Evolutionary conservation across 164 flowering plant genomes (phyloP).

Genomic region (Tetrastigma voinierianum): DNA sequence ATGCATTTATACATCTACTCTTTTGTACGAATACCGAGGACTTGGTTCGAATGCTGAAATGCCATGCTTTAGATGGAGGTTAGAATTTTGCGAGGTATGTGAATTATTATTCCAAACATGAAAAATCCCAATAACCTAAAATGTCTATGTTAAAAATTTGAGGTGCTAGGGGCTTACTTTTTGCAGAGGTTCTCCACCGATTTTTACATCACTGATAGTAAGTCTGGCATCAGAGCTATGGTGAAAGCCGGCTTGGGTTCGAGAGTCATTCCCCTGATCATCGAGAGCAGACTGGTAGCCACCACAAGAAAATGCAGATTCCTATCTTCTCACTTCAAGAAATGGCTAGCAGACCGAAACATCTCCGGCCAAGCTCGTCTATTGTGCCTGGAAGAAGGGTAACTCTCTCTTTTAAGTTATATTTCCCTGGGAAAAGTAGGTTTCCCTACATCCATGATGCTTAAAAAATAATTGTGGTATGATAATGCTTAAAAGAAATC

Average conservation of each 20-base stretch:
- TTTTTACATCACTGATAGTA: constrained; percentile 58
- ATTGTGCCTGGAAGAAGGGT: constrained; percentile 68
- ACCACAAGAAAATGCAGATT: constrained; percentile 32
- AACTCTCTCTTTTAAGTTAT: constrained; percentile 2
- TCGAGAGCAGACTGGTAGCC: constrained; percentile 48
- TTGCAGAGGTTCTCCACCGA: constrained; percentile 68
- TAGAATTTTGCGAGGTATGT: constrained; percentile 57
- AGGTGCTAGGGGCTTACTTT: constrained; percentile 16
- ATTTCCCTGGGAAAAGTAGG: too few relatives aligned
- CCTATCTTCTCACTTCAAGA: constrained; percentile 49
- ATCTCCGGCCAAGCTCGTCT: constrained; percentile 40
- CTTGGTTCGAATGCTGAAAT: constrained; percentile 24
- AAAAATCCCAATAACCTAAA: too few relatives aligned
- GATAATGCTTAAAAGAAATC: too few relatives aligned
- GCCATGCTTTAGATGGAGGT: constrained; percentile 40
- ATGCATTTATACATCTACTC: constrained; percentile 63
- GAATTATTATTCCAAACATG: not conserved
- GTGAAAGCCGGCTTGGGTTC: constrained; percentile 65
- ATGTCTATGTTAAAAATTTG: too few relatives aligned
- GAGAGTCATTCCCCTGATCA: constrained; percentile 47
- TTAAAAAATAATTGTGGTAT: too few relatives aligned
- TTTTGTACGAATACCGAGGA: constrained; percentile 46
- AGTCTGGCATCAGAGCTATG: constrained; percentile 52
- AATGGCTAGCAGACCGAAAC: constrained; percentile 60
- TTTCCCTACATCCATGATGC: too few relatives aligned